phyloP scores from a whole-genome alignment of 202 grass and related monocot genomes.

The Hordeum pubiflorum region DNA sequence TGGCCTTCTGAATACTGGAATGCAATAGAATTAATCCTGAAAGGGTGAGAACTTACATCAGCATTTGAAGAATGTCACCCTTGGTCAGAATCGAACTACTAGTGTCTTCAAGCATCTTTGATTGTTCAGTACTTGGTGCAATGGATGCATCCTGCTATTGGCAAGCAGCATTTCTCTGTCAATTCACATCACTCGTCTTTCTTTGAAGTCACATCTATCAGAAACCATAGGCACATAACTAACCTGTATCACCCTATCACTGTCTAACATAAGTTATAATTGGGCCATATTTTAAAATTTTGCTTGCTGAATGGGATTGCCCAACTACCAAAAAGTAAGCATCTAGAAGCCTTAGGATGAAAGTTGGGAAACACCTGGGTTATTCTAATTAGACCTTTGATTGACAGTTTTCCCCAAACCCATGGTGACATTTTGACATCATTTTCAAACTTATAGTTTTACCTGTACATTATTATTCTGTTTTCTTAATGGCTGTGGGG shows the following conservation, averaged over 20 bases:
- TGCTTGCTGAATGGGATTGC: constrained; percentile 23
- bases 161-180: constrained; percentile 1
- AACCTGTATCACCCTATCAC: not conserved
- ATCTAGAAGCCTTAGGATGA: constrained; percentile 47
- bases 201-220: constrained; percentile 18
- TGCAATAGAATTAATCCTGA: not conserved
- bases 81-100: not conserved
- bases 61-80: not conserved
- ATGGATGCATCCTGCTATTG: not conserved
- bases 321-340: constrained; percentile 31
- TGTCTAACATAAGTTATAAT: not conserved
- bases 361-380: not conserved
- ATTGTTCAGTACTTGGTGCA: not conserved
- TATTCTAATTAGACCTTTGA: constrained; percentile 5
- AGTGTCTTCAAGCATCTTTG: not conserved
- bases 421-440: not conserved
- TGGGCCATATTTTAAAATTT: not conserved
- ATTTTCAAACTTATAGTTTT: not conserved
- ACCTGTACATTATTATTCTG: not conserved
- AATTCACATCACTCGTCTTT: constrained; percentile 24
- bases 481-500: not conserved
- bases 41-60: not conserved
- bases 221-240: constrained; percentile 9
- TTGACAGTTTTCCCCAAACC: not conserved
- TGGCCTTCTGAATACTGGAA: not conserved